Conservation (phyloP, 306 rosid genomes). For the Medicago truncatula region DNA sequence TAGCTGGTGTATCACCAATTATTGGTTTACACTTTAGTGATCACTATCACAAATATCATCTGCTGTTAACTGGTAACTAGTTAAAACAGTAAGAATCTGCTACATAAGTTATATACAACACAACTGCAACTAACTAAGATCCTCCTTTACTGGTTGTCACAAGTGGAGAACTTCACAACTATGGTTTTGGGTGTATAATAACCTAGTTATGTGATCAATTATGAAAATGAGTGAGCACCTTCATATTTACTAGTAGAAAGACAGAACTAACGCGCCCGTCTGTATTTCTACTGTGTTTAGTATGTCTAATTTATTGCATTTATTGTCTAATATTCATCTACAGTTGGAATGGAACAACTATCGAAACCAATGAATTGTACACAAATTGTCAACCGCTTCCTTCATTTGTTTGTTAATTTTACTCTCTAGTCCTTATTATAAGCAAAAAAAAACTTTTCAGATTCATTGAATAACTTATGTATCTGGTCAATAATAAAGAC, state of each 20-base stretch:
- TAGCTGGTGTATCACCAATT: constrained; percentile 13
- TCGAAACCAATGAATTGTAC: background rate
- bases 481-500: no score
- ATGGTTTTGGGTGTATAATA: background rate
- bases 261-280: background rate
- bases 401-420: background rate
- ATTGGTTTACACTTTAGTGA: constrained; percentile 9
- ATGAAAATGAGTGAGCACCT: background rate
- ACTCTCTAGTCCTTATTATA: no score
- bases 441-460: no score
- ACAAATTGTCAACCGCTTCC: background rate
- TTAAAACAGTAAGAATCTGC: background rate
- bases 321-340: background rate
- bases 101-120: constrained; percentile 4
- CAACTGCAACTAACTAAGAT: constrained; percentile 9
- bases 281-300: background rate
- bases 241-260: background rate
- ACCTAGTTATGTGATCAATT: background rate
- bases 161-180: background rate
- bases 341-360: background rate
- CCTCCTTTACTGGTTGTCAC: background rate
- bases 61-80: background rate
- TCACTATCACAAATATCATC: constrained; percentile 9
- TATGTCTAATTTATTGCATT: background rate
- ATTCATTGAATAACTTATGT: no score